Conservation (phyloP, 768 basidiomycete genomes). For the Termitomyces sp. region DNA sequence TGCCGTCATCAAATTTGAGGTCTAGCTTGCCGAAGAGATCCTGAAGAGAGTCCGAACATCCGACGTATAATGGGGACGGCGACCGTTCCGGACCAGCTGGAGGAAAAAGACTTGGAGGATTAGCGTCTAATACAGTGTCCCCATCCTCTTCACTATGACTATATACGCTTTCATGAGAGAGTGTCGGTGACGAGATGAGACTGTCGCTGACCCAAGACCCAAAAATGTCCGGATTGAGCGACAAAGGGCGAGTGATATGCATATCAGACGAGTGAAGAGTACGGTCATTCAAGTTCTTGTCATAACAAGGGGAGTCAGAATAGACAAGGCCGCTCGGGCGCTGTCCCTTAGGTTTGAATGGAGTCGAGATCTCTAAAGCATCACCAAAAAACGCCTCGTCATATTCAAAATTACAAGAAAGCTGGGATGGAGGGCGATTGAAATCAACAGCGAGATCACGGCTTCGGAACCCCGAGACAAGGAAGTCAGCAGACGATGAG, state of each 20-base stretch:
- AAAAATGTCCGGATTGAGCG: constrained; percentile 3
- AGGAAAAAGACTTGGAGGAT: not conserved
- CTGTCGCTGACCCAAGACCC: constrained; percentile 37
- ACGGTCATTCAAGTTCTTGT: not conserved
- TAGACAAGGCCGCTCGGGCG: not conserved
- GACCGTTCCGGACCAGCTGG: not conserved
- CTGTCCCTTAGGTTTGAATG: constrained; percentile 15
- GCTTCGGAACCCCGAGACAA: constrained; percentile 16
- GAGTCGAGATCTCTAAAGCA: constrained; percentile 23
- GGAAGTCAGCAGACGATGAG: constrained; percentile 8
- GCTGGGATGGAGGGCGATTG: constrained; percentile 36
- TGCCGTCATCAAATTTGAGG: constrained; percentile 8
- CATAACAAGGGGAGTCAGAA: not conserved
- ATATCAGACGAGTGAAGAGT: not conserved
- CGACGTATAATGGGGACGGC: not conserved
- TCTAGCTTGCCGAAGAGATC: constrained; percentile 16
- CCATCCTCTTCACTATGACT: not conserved
- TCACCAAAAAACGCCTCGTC: constrained; percentile 19
- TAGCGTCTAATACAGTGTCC: not conserved
- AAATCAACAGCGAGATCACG: constrained; percentile 28
- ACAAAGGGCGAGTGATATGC: constrained; percentile 1
- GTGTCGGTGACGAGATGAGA: constrained; percentile 37
- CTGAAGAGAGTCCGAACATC: constrained; percentile 4
- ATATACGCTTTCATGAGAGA: constrained; percentile 13
- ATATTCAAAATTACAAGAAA: constrained; percentile 18